These are phyloP conservation scores for Cicer pinnatifidum DNA, from an alignment of 306 rosid genomes.

Conservation along the genomic window DNA sequence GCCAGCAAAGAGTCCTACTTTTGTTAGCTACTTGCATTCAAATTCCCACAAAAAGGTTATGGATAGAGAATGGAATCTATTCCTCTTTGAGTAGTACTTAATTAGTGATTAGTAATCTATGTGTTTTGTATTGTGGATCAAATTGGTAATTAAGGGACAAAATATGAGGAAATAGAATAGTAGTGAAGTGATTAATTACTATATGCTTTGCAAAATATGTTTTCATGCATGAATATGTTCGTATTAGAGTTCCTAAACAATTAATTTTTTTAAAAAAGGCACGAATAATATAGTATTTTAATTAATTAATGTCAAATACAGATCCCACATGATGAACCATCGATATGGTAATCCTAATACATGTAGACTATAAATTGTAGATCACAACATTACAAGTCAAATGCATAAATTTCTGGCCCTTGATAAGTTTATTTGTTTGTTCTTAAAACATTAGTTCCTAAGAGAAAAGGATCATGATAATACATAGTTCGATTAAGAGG, in stretches of 20 bases:
- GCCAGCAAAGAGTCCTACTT: constrained; percentile 54
- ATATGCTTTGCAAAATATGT: not conserved
- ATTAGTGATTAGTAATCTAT: constrained; percentile 9
- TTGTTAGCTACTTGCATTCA: constrained; percentile 48
- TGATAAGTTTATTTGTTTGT: no score
- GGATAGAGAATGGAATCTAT: constrained; percentile 44
- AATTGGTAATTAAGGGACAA: constrained; percentile 18
- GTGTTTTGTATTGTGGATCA: constrained; percentile 29
- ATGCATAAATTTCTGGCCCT: not conserved
- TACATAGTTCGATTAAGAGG: no score
- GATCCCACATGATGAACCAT: constrained; percentile 1
- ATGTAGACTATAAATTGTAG: constrained; percentile 34
- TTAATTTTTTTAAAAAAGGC: no score
- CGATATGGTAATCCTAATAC: not conserved
- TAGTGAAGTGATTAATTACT: not conserved
- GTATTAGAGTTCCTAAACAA: constrained; percentile 10
- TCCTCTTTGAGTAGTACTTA: not conserved
- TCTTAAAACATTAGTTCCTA: no score
- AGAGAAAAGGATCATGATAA: no score
- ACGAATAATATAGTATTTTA: no score
- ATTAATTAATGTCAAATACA: not conserved
- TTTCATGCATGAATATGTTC: not conserved
- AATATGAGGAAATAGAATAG: constrained; percentile 18
- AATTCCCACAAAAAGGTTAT: constrained; percentile 52
- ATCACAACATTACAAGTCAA: constrained; percentile 32